These are phyloP conservation scores for Kwoniella sp. DNA, from an alignment of 768 basidiomycete genomes.

Conservation along the genomic window DNA sequence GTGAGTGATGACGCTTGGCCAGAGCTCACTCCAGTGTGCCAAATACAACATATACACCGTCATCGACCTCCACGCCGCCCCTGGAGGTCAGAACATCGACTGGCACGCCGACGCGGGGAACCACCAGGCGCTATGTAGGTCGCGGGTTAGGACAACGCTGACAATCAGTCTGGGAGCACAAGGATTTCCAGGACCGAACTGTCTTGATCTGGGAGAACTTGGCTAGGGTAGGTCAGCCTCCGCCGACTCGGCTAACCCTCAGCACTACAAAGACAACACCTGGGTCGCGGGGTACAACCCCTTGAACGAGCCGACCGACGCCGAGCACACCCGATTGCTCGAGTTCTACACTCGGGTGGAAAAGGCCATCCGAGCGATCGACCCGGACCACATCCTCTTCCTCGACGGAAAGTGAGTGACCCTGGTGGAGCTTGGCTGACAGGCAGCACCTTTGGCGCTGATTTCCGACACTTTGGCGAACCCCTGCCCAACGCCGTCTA, in stretches of 20 bases:
- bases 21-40: conserved; percentile 54
- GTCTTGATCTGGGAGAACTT: conserved; percentile 74
- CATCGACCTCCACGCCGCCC: conserved; percentile 67
- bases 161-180: conserved; percentile 66
- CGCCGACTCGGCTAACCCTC: background rate
- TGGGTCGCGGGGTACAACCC: conserved; percentile 85
- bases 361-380: conserved; percentile 66
- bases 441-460: conserved; percentile 59
- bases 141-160: background rate
- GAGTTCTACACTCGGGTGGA: conserved; percentile 65
- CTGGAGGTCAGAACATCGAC: conserved; percentile 54
- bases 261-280: conserved; percentile 66
- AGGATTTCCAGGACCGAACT: conserved; percentile 72
- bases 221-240: conserved; percentile 51
- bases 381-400: conserved; percentile 68
- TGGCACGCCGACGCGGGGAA: conserved; percentile 64
- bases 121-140: conserved; percentile 26
- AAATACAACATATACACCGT: conserved; percentile 68
- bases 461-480: conserved; percentile 52
- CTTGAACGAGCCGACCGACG: conserved; percentile 75
- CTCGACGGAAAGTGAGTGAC: conserved; percentile 58
- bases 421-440: background rate
- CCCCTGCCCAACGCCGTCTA: conserved; percentile 68
- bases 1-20: conserved; percentile 13
- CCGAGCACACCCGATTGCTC: conserved; percentile 62